Percentiles rank a stretch among this genome's conserved stretches.
These are phyloP conservation scores for Lecanicillium sp. DNA, from an alignment of 2,329 filamentous ascomycete genomes.

Conservation along the genomic window DNA sequence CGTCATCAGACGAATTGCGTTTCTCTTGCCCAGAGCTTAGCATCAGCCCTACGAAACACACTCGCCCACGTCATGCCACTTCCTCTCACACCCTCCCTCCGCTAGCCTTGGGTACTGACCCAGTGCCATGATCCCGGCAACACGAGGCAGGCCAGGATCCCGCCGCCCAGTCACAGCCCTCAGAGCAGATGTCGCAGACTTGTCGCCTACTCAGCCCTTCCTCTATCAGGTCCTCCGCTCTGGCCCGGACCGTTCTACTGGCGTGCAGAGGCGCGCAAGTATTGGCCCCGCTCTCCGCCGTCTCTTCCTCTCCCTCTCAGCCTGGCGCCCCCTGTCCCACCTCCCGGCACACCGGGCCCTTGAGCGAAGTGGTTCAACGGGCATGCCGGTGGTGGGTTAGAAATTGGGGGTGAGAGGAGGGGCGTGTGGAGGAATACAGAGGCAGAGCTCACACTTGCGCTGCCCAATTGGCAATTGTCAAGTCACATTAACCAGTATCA, in stretches of 20 bases:
- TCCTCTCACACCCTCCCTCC: background rate
- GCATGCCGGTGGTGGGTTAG: background rate
- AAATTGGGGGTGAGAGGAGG: background rate
- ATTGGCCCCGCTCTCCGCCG: conserved; percentile 1
- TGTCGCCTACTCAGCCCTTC: background rate
- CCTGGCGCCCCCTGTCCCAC: background rate
- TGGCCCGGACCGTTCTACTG: background rate
- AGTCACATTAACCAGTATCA: conserved; percentile 6
- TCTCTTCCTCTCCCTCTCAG: background rate
- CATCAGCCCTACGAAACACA: conserved; percentile 12
- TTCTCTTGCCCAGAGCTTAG: background rate
- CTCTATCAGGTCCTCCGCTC: conserved; percentile 1
- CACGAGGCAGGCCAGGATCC: conserved; percentile 11
- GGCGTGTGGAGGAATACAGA: conserved; percentile 9
- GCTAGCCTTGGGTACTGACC: background rate
- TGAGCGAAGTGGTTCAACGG: background rate
- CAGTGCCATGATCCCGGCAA: conserved; percentile 11
- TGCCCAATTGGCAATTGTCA: conserved; percentile 13
- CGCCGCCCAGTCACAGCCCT: conserved; percentile 4
- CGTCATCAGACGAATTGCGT: conserved; percentile 6
- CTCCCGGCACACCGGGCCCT: conserved; percentile 5
- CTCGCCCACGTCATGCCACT: conserved; percentile 1
- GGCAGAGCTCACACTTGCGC: conserved; percentile 12
- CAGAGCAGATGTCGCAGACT: conserved; percentile 4
- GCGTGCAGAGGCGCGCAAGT: background rate